Evolutionary conservation across 768 basidiomycete species (phyloP).

Genomic region (Suillus americanus): DNA sequence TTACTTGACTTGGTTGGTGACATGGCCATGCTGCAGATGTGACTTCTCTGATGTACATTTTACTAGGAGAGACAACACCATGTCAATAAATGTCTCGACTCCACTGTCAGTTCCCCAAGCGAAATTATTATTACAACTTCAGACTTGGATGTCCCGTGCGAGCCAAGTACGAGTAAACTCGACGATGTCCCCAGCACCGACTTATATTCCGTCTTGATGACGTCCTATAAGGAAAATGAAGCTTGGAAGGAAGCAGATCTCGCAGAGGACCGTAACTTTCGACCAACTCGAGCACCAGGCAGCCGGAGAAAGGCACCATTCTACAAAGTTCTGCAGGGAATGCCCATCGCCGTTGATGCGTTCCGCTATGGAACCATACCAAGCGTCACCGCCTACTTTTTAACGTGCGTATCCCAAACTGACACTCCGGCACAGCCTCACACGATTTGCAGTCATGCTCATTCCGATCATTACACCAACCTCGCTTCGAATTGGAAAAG

Average conservation of each 20-base stretch:
- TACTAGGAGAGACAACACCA: slow-evolving; percentile 55
- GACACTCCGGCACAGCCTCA: slow-evolving; percentile 12
- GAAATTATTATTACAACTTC: neutral
- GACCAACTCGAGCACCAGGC: slow-evolving; percentile 45
- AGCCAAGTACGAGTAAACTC: neutral
- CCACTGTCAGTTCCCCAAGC: slow-evolving; percentile 14
- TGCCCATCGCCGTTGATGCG: slow-evolving; percentile 98
- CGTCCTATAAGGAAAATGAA: slow-evolving; percentile 75
- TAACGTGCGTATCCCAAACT: slow-evolving; percentile 57
- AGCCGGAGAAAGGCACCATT: slow-evolving; percentile 82
- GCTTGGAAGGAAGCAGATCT: slow-evolving; percentile 81
- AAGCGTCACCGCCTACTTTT: slow-evolving; percentile 84
- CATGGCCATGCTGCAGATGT: slow-evolving; percentile 1
- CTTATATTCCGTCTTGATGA: slow-evolving; percentile 86
- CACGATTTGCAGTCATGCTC: slow-evolving; percentile 70
- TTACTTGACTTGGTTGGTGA: slow-evolving; percentile 26
- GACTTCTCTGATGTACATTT: slow-evolving; percentile 5
- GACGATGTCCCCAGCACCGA: slow-evolving; percentile 19
- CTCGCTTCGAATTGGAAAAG: slow-evolving; percentile 84
- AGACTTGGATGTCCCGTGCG: slow-evolving; percentile 2
- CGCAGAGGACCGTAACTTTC: slow-evolving; percentile 48
- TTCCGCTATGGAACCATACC: slow-evolving; percentile 94
- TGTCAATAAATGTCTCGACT: slow-evolving; percentile 57
- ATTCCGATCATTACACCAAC: slow-evolving; percentile 96
- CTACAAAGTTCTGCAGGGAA: slow-evolving; percentile 93